Evolutionary conservation across 2,329 filamentous ascomycete species (phyloP).

Genomic region (Cytospora schulzeri): DNA sequence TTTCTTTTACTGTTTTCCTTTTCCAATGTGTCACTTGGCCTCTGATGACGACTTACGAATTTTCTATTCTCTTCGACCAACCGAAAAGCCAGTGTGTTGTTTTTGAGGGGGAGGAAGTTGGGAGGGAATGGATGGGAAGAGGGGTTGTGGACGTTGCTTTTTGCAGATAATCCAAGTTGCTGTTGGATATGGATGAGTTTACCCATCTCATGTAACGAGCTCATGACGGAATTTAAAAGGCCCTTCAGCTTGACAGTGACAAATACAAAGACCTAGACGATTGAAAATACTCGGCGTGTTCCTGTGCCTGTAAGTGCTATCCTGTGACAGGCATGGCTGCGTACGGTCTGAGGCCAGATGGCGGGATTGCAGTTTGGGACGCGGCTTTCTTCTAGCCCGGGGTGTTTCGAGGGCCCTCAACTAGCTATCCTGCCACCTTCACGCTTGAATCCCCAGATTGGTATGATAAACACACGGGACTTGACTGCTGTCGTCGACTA

Average conservation of each 20-base stretch:
- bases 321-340: neutral
- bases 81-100: slow-evolving; percentile 20
- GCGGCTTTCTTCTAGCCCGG: neutral
- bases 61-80: slow-evolving; percentile 28
- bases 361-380: too few species aligned
- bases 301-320: neutral
- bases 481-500: too few species aligned
- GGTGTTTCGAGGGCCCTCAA: too few species aligned
- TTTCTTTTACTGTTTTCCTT: slow-evolving; percentile 29
- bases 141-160: neutral
- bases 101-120: neutral
- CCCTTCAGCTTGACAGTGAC: slow-evolving; percentile 6
- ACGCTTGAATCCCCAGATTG: too few species aligned
- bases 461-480: too few species aligned
- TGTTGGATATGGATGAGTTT: slow-evolving; percentile 17
- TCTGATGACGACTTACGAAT: slow-evolving; percentile 43
- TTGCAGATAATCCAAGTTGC: slow-evolving; percentile 8
- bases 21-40: slow-evolving; percentile 19
- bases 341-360: neutral
- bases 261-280: slow-evolving; percentile 11
- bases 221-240: slow-evolving; percentile 22
- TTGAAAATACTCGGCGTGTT: neutral
- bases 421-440: too few species aligned
- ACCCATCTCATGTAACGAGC: slow-evolving; percentile 25
- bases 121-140: neutral